Percentiles rank a stretch among this genome's conserved stretches.
Evolutionary conservation across 2,329 filamentous ascomycete genomes (phyloP).

Genomic region (Bertia moriformis): DNA sequence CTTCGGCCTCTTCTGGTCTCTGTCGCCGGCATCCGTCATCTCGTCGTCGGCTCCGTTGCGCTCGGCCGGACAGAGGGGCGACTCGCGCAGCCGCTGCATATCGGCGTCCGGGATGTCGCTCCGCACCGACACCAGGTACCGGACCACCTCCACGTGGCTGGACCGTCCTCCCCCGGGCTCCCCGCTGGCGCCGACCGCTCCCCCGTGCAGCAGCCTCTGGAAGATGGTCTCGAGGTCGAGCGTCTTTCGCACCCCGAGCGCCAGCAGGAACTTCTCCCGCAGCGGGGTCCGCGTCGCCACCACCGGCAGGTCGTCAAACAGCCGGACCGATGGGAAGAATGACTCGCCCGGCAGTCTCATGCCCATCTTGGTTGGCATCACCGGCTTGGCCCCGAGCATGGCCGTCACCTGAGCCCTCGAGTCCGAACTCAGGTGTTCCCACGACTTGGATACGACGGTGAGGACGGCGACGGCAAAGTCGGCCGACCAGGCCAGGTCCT

Average conservation of each 20-base stretch:
- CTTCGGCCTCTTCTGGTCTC: too few species aligned
- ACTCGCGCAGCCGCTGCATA: constrained; percentile 61
- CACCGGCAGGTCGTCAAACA: constrained; percentile 85
- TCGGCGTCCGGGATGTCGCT: constrained; percentile 78
- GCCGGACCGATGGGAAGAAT: constrained; percentile 83
- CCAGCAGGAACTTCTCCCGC: constrained; percentile 77
- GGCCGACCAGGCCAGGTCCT: constrained; percentile 57
- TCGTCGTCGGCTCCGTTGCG: constrained; percentile 36
- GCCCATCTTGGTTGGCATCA: constrained; percentile 81
- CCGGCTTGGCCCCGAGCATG: constrained; percentile 50
- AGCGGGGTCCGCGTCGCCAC: constrained; percentile 67
- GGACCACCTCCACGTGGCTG: constrained; percentile 90
- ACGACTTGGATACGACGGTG: constrained; percentile 71
- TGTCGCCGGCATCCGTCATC: constrained; percentile 37
- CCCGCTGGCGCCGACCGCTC: constrained; percentile 37
- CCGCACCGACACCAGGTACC: constrained; percentile 79
- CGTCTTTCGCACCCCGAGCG: constrained; percentile 84
- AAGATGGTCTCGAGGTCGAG: constrained; percentile 92
- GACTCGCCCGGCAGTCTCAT: constrained; percentile 77
- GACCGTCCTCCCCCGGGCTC: constrained; percentile 57
- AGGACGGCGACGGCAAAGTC: constrained; percentile 67
- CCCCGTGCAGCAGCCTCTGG: constrained; percentile 65
- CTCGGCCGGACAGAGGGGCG: constrained; percentile 72
- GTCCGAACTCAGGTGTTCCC: constrained; percentile 60
- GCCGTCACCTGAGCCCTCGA: constrained; percentile 52